phyloP scores from a whole-genome alignment of 768 basidiomycete genomes.

The Rhodosporidiobolus odoratus region DNA sequence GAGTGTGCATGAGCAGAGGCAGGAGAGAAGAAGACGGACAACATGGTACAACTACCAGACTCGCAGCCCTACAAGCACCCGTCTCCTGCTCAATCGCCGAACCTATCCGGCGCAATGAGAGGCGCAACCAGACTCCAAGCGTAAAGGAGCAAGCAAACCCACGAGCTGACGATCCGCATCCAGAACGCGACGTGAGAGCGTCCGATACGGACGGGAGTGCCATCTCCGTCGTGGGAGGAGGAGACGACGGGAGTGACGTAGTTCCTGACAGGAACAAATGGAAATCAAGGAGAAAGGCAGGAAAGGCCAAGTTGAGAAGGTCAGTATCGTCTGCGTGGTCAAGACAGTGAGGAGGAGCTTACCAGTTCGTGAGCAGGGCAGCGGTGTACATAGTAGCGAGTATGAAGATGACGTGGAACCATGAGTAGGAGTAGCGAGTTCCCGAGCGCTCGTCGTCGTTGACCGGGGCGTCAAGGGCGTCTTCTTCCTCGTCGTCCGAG shows the following conservation, averaged over 20 bases:
- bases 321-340: too few species aligned
- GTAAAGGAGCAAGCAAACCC: conserved; percentile 78
- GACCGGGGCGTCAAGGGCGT: conserved; percentile 49
- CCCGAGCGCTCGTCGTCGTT: conserved; percentile 88
- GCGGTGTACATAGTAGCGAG: conserved; percentile 97
- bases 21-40: too few species aligned
- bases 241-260: conserved; percentile 41
- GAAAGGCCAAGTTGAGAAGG: not conserved
- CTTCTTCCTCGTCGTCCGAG: conserved; percentile 57
- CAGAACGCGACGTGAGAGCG: conserved; percentile 97
- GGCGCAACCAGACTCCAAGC: conserved; percentile 85
- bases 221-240: conserved; percentile 8
- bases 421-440: conserved; percentile 93
- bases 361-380: conserved; percentile 96
- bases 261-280: conserved; percentile 41
- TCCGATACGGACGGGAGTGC: conserved; percentile 69
- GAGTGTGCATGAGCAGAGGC: too few species aligned
- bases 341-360: too few species aligned
- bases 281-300: not conserved
- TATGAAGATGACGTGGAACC: conserved; percentile 97
- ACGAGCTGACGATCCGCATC: conserved; percentile 95
- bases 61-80: not conserved
- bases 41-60: too few species aligned
- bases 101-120: conserved; percentile 84
- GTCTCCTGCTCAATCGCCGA: conserved; percentile 15